Conservation (phyloP, 495 filamentous ascomycete species). For the Penicillium coprophilum region DNA sequence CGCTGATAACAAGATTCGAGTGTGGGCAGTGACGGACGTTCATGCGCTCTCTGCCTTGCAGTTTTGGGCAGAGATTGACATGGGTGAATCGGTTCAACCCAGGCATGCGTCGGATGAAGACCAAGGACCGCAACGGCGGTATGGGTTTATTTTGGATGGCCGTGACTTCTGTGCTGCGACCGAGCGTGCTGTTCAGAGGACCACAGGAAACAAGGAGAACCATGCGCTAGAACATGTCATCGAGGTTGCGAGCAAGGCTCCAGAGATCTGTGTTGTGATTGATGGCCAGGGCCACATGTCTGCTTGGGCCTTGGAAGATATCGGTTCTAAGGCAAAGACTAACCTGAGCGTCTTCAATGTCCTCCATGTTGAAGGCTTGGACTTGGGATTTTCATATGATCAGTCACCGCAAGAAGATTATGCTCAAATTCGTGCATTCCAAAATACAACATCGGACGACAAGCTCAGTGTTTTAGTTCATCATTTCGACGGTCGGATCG, state of each 20-base stretch:
- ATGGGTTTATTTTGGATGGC: slow-evolving; percentile 84
- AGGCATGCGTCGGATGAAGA: slow-evolving; percentile 37
- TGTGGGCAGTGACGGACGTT: slow-evolving; percentile 79
- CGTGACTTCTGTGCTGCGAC: slow-evolving; percentile 74
- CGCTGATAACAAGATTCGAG: slow-evolving; percentile 74
- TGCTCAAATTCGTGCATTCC: slow-evolving; percentile 73
- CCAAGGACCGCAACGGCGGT: slow-evolving; percentile 48
- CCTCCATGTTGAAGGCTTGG: slow-evolving; percentile 71
- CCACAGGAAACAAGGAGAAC: slow-evolving; percentile 58
- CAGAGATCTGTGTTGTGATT: slow-evolving; percentile 83
- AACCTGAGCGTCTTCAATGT: slow-evolving; percentile 81
- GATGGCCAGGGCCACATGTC: slow-evolving; percentile 87
- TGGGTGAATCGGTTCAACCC: slow-evolving; percentile 70
- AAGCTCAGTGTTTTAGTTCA: slow-evolving; percentile 78
- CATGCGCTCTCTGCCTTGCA: slow-evolving; percentile 70
- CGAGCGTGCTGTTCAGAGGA: slow-evolving; percentile 68
- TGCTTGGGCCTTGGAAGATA: slow-evolving; percentile 90
- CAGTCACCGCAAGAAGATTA: slow-evolving; percentile 51
- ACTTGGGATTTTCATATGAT: slow-evolving; percentile 62
- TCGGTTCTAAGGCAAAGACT: slow-evolving; percentile 70
- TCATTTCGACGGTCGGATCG: slow-evolving; percentile 80
- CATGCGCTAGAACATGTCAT: slow-evolving; percentile 79
- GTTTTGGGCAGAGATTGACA: slow-evolving; percentile 81
- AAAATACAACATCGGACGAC: slow-evolving; percentile 54
- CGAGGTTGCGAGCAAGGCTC: slow-evolving; percentile 79